These are phyloP conservation scores for Lathyrus aphaca DNA, from an alignment of 306 rosid species.

Conservation along the genomic window DNA sequence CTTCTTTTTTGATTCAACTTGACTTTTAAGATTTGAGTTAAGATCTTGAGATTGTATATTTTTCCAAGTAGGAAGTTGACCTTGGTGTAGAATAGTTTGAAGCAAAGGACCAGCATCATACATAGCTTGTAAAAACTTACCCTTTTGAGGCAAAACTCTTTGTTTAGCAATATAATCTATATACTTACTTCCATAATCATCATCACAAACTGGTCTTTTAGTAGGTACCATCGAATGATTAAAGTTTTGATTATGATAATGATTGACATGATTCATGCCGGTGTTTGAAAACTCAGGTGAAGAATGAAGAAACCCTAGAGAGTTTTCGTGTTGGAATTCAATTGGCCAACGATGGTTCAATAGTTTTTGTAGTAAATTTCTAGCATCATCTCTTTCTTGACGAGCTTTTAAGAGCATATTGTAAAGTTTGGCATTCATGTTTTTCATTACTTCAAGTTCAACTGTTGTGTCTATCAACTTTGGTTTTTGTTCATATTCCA, in stretches of 20 bases:
- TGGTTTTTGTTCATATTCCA: too few relatives aligned
- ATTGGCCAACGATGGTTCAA: too few relatives aligned
- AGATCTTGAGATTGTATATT: conserved; percentile 79
- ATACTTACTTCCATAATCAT: conserved; percentile 47
- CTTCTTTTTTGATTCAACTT: too few relatives aligned
- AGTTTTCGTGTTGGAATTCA: too few relatives aligned
- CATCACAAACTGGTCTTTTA: conserved; percentile 15
- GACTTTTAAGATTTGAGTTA: background rate
- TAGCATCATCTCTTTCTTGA: too few relatives aligned
- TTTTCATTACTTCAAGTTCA: too few relatives aligned
- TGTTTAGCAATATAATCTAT: conserved; percentile 56
- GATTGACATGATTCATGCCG: conserved; percentile 42
- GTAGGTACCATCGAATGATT: conserved; percentile 39
- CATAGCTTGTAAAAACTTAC: conserved; percentile 70
- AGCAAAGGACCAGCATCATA: conserved; percentile 81
- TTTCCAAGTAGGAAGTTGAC: conserved; percentile 83
- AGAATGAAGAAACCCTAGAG: background rate
- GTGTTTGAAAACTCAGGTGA: conserved; percentile 73
- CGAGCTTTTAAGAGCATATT: too few relatives aligned
- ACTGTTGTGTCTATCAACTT: too few relatives aligned
- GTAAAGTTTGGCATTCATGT: too few relatives aligned
- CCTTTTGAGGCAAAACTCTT: conserved; percentile 68
- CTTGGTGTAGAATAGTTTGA: conserved; percentile 64
- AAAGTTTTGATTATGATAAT: conserved; percentile 31
- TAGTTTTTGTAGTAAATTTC: too few relatives aligned